phyloP scores from a whole-genome alignment of 306 rosid species.

The Citrullus mucosospermus region DNA sequence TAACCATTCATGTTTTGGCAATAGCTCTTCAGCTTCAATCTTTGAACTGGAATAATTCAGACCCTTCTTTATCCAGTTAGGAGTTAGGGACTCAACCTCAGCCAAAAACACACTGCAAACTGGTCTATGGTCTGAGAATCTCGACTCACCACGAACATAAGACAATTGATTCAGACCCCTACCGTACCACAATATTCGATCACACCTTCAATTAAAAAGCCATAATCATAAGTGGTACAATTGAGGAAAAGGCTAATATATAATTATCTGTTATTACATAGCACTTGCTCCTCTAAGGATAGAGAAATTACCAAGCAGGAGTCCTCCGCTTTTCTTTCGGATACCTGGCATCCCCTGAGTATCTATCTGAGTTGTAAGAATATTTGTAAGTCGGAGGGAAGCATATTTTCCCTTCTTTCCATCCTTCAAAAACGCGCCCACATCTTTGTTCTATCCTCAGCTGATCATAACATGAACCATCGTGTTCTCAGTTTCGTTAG shows the following conservation, averaged over 20 bases:
- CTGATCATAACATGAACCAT: not conserved
- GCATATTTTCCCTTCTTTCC: slow-evolving; percentile 13
- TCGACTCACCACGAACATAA: slow-evolving; percentile 90
- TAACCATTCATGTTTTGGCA: slow-evolving; percentile 52
- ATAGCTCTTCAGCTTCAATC: slow-evolving; percentile 78
- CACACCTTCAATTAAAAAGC: slow-evolving; percentile 54
- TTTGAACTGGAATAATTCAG: slow-evolving; percentile 65
- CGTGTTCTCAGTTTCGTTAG: not conserved
- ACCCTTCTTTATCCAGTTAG: slow-evolving; percentile 53
- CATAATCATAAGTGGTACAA: not conserved
- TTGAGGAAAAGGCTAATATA: not conserved
- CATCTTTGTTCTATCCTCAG: slow-evolving; percentile 4
- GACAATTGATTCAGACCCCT: slow-evolving; percentile 74
- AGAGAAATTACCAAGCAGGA: slow-evolving; percentile 15
- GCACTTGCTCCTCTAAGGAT: not conserved
- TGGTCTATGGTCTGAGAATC: slow-evolving; percentile 95
- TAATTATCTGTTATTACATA: not conserved
- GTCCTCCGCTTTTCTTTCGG: slow-evolving; percentile 13
- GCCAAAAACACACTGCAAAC: slow-evolving; percentile 70
- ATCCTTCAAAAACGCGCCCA: slow-evolving; percentile 7
- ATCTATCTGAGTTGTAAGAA: slow-evolving; percentile 8
- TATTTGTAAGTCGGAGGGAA: slow-evolving; percentile 17
- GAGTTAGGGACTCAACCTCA: slow-evolving; percentile 63
- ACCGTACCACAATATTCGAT: slow-evolving; percentile 88
- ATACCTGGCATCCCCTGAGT: not conserved